A percentile compares a stretch with the other conserved stretches of the same genome.
Conservation (phyloP, 768 basidiomycete species). For the Cystobasidiopsis lactophilus region DNA sequence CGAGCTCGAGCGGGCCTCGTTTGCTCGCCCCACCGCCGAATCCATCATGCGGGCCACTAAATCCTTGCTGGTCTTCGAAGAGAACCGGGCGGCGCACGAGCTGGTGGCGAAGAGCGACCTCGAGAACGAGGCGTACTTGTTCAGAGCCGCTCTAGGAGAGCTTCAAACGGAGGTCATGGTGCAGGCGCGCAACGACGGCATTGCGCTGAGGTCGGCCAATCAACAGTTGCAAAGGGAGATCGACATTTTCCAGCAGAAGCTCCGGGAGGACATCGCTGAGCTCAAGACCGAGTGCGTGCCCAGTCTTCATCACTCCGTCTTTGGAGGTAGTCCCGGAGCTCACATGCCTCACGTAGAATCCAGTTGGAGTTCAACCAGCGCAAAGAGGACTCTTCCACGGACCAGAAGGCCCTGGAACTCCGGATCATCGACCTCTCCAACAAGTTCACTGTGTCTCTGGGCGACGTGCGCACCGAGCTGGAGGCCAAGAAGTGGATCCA, state of each 20-base stretch:
- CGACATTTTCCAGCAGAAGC: conserved; percentile 60
- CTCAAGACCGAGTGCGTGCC: conserved; percentile 50
- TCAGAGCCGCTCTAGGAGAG: conserved; percentile 78
- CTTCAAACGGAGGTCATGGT: conserved; percentile 65
- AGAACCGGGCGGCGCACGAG: conserved; percentile 19
- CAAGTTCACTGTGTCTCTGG: conserved; percentile 28
- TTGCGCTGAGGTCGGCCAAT: conserved; percentile 53
- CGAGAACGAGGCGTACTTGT: conserved; percentile 74
- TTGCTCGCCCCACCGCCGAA: conserved; percentile 17
- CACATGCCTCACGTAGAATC: conserved; percentile 26
- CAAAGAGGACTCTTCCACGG: conserved; percentile 69
- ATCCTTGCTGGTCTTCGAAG: conserved; percentile 21
- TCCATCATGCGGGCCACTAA: conserved; percentile 25
- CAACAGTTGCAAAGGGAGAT: conserved; percentile 64
- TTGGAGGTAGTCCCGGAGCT: not conserved
- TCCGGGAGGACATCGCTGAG: conserved; percentile 75
- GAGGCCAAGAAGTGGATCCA: conserved; percentile 29
- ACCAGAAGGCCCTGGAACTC: conserved; percentile 65
- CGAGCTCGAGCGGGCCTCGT: conserved; percentile 22
- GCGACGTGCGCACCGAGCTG: conserved; percentile 28
- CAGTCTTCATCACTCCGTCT: conserved; percentile 40
- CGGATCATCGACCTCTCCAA: conserved; percentile 35
- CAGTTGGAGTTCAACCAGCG: conserved; percentile 91
- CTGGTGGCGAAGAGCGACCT: conserved; percentile 26
- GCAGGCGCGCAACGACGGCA: conserved; percentile 58